phyloP scores from a whole-genome alignment of 164 flowering plant genomes.

The Vitis vinifera region DNA sequence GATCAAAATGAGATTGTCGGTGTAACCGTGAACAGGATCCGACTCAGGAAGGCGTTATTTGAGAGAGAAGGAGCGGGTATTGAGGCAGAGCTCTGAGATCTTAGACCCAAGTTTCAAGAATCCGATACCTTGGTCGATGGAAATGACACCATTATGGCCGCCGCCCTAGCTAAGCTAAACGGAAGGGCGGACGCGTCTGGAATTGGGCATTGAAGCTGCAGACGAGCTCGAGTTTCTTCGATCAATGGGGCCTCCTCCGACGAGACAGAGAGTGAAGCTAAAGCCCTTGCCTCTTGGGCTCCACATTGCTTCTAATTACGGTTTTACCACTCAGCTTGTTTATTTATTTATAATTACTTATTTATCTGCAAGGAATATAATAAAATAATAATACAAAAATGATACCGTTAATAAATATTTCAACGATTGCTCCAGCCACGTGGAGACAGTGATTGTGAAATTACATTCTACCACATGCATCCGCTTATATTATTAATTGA shows the following conservation, averaged over 20 bases:
- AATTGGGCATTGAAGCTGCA: constrained; percentile 27
- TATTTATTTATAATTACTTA: too few species aligned
- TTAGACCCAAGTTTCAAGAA: constrained; percentile 16
- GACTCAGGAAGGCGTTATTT: constrained; percentile 21
- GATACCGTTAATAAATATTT: too few species aligned
- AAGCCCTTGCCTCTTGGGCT: too few species aligned
- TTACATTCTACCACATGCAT: too few species aligned
- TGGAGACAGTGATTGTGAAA: too few species aligned
- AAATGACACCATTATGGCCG: constrained; percentile 36
- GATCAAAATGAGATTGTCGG: constrained; percentile 13
- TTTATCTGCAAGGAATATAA: too few species aligned
- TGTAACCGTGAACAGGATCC: neutral
- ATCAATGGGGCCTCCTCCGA: constrained; percentile 1
- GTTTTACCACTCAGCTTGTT: too few species aligned
- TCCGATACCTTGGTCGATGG: constrained; percentile 20
- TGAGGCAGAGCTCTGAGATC: constrained; percentile 24
- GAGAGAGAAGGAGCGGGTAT: constrained; percentile 12
- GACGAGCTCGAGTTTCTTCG: constrained; percentile 29
- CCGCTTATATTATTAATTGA: too few species aligned
- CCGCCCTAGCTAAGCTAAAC: constrained; percentile 36
- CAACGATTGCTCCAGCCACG: too few species aligned
- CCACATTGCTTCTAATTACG: too few species aligned
- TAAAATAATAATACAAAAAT: too few species aligned
- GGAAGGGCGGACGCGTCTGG: constrained; percentile 16
- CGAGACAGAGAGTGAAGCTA: constrained; percentile 12